Conservation (phyloP, 495 filamentous ascomycete genomes). For the Penicillium cosmopolitanum region DNA sequence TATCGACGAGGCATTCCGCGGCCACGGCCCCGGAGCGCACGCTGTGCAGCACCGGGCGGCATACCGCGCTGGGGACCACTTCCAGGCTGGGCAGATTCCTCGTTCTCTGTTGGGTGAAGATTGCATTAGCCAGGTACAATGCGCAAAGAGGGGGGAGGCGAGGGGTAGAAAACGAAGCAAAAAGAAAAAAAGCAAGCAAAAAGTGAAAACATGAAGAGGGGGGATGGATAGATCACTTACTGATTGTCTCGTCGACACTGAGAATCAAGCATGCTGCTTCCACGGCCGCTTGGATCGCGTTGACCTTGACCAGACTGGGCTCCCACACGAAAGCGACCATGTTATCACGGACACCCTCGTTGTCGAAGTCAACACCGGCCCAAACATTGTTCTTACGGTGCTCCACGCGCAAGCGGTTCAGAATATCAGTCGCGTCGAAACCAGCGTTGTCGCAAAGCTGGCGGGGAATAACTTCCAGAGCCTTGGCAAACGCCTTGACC, state of each 20-base stretch:
- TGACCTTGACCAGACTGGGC: slow-evolving; percentile 92
- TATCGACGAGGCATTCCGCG: slow-evolving; percentile 79
- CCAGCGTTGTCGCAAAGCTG: slow-evolving; percentile 98
- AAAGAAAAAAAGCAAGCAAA: background rate
- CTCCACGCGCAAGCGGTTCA: slow-evolving; percentile 92
- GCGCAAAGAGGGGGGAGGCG: background rate
- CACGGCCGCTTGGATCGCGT: slow-evolving; percentile 93
- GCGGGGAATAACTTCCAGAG: slow-evolving; percentile 92
- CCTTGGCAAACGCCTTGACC: slow-evolving; percentile 97
- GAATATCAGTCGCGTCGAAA: slow-evolving; percentile 96
- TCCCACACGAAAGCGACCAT: slow-evolving; percentile 96
- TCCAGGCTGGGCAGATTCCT: slow-evolving; percentile 83
- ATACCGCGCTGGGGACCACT: slow-evolving; percentile 75
- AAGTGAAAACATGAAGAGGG: slow-evolving; percentile 1
- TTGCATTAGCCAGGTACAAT: slow-evolving; percentile 23
- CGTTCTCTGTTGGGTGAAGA: slow-evolving; percentile 61
- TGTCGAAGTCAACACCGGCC: slow-evolving; percentile 93
- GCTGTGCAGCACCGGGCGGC: slow-evolving; percentile 90
- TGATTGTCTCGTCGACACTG: slow-evolving; percentile 96
- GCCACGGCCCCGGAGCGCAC: slow-evolving; percentile 81
- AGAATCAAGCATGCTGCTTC: slow-evolving; percentile 95
- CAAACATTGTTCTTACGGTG: slow-evolving; percentile 88
- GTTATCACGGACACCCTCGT: slow-evolving; percentile 91
- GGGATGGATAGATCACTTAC: slow-evolving; percentile 43
- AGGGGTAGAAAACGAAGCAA: background rate